Evolutionary conservation across 139 green algal genomes (phyloP), one percentile per base, ranked within the genome.

Genomic region (Desmodesmus armatus): DNA sequence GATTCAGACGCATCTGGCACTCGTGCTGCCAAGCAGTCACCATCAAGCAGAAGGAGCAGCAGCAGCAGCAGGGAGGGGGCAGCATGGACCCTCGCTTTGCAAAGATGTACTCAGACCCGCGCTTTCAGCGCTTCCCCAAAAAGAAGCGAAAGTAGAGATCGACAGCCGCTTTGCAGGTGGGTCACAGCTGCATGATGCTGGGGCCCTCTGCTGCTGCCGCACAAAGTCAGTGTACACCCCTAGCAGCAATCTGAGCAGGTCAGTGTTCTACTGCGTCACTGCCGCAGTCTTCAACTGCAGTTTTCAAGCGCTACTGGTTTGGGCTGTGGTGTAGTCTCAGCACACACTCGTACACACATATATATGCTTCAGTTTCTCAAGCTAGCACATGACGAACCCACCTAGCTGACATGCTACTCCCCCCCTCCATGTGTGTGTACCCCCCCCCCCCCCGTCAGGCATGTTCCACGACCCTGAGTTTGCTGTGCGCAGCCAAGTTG

Each of bases 401-500:
- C n/a, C 37, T 29, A 65, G 21, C 55, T 66, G 60, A 6, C 58
- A 3, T 67, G 58, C 13, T 67, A n/a, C 60, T 69, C 17, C n/a
- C 62, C 29, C 19, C 62, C n/a, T 15, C 27, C 62, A 13, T 71
- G 9, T 71, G n/a, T n/a, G n/a, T n/a, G n/a, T n/a, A n/a, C n/a
- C n/a, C n/a, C 27, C 41, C 9, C 7, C 21, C 75, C 47, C 44
- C 15, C 37, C 25, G 25, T 31, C 90, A 96, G 92, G 88, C 77
- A 98, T 99, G 95, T 98, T 99, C 87, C 88, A 88, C 31, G 93
- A 98, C 74, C 83, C 89, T 3, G 88, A 88, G 43, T 98, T 97
- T 69, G 89, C 94, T 66, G 82, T 87, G 5, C 78, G 76, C 29
- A 69, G 78, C 9, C 40, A 33, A 3, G 80, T 70, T 2, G 89